These are phyloP conservation scores for Raffaelea arxii DNA, from an alignment of 2,329 filamentous ascomycete species.

Conservation along the genomic window DNA sequence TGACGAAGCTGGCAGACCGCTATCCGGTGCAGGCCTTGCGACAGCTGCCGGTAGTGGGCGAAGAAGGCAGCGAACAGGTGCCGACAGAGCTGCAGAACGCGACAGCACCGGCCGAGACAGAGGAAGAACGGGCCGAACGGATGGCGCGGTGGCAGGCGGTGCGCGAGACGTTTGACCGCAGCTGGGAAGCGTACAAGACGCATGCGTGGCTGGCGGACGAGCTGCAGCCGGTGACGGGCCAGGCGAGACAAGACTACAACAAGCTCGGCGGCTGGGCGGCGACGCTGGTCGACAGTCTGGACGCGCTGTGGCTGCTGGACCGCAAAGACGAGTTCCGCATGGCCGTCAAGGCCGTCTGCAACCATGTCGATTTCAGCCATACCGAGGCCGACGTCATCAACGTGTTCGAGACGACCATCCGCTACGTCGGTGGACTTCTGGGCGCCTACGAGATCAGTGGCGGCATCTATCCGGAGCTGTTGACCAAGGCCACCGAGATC, in stretches of 20 bases:
- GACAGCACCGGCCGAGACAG: conserved; percentile 36
- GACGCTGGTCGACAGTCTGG: conserved; percentile 57
- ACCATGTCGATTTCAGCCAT: conserved; percentile 50
- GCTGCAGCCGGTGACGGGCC: conserved; percentile 45
- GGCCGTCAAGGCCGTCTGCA: conserved; percentile 48
- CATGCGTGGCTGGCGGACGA: conserved; percentile 58
- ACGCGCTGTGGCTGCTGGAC: conserved; percentile 67
- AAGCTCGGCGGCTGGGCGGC: conserved; percentile 51
- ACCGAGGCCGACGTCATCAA: conserved; percentile 44
- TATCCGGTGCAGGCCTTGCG: conserved; percentile 23
- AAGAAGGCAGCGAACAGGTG: conserved; percentile 38
- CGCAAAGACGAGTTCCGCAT: conserved; percentile 55
- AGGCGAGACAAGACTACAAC: conserved; percentile 42
- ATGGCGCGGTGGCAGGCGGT: conserved; percentile 33
- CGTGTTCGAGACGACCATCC: conserved; percentile 62
- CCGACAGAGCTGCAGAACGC: conserved; percentile 55
- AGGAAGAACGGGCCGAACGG: conserved; percentile 22
- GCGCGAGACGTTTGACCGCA: conserved; percentile 40
- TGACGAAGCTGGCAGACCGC: conserved; percentile 23
- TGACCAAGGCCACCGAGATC: conserved; percentile 53
- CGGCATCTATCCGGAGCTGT: conserved; percentile 38
- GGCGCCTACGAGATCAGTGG: conserved; percentile 60
- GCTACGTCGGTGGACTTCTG: conserved; percentile 60
- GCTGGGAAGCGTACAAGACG: conserved; percentile 51
- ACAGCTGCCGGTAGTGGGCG: conserved; percentile 25